A percentile compares a stretch with the other conserved stretches of the same genome.
Conservation (phyloP, 371 early-diverging fungal species). For the Mucor lusitanicus region DNA sequence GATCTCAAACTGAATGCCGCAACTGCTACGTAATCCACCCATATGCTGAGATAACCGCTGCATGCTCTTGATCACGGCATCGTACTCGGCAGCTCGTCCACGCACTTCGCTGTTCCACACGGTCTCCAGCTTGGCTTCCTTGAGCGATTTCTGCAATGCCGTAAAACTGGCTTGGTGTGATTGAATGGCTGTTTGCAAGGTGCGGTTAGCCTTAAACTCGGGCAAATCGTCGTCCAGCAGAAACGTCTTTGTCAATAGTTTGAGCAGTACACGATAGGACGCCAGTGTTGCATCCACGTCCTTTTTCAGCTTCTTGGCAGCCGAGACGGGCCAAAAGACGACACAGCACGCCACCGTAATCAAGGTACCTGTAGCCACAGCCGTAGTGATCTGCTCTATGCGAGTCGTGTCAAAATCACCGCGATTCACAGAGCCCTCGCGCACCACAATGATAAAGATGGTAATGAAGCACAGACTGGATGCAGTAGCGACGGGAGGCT, state of each 20-base stretch:
- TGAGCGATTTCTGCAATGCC: constrained; percentile 59
- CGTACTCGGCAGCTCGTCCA: constrained; percentile 40
- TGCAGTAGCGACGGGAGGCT: constrained; percentile 66
- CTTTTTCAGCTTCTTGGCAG: constrained; percentile 59
- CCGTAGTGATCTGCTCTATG: constrained; percentile 58
- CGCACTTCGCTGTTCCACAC: constrained; percentile 57
- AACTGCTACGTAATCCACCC: constrained; percentile 67
- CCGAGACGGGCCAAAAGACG: constrained; percentile 65
- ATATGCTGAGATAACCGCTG: constrained; percentile 70
- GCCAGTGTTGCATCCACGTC: constrained; percentile 59
- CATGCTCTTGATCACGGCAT: constrained; percentile 50
- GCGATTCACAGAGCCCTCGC: constrained; percentile 54
- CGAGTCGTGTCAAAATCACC: constrained; percentile 55
- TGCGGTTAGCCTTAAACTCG: constrained; percentile 50
- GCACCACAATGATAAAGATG: constrained; percentile 54
- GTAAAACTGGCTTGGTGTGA: constrained; percentile 69
- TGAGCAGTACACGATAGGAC: constrained; percentile 58
- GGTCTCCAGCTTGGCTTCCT: constrained; percentile 64
- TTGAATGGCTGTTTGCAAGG: constrained; percentile 57
- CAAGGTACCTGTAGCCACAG: constrained; percentile 58
- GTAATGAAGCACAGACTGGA: constrained; percentile 64
- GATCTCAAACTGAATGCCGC: constrained; percentile 67
- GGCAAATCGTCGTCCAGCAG: constrained; percentile 64
- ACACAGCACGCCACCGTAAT: constrained; percentile 58
- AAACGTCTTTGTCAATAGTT: constrained; percentile 68